Evolutionary conservation across 2,329 filamentous ascomycete species (phyloP).

Genomic region (Daldinia sp.): DNA sequence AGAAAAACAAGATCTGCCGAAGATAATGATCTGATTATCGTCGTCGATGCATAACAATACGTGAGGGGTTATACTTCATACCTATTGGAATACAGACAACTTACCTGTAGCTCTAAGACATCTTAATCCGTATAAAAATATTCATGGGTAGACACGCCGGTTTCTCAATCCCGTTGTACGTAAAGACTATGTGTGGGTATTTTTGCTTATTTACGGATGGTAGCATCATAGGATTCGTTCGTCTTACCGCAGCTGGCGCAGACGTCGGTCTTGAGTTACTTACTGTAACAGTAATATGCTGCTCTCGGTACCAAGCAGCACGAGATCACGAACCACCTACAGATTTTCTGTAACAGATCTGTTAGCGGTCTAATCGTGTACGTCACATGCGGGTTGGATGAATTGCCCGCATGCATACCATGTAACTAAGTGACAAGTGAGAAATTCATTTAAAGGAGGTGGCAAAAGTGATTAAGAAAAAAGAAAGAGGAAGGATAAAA

Average conservation of each 20-base stretch:
- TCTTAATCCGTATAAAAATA: neutral
- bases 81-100: neutral
- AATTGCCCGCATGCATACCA: constrained; percentile 6
- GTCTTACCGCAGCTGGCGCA: constrained; percentile 27
- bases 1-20: constrained; percentile 13
- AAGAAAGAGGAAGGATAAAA: constrained; percentile 7
- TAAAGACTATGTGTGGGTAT: constrained; percentile 5
- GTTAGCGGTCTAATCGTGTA: constrained; percentile 9
- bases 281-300: constrained; percentile 27
- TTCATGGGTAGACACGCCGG: neutral
- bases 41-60: constrained; percentile 18
- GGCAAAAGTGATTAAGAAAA: constrained; percentile 4
- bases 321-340: too few species aligned
- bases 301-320: constrained; percentile 1
- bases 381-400: constrained; percentile 26
- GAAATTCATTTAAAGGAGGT: neutral
- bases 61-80: constrained; percentile 16
- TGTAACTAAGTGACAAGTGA: neutral
- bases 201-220: constrained; percentile 19
- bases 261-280: constrained; percentile 10
- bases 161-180: neutral
- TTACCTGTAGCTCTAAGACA: constrained; percentile 7
- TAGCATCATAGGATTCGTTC: constrained; percentile 33
- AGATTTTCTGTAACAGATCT: too few species aligned
- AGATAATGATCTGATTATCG: constrained; percentile 39